Conservation (phyloP, 1,139 yeast species). For the Candida pseudoviswanathii region DNA sequence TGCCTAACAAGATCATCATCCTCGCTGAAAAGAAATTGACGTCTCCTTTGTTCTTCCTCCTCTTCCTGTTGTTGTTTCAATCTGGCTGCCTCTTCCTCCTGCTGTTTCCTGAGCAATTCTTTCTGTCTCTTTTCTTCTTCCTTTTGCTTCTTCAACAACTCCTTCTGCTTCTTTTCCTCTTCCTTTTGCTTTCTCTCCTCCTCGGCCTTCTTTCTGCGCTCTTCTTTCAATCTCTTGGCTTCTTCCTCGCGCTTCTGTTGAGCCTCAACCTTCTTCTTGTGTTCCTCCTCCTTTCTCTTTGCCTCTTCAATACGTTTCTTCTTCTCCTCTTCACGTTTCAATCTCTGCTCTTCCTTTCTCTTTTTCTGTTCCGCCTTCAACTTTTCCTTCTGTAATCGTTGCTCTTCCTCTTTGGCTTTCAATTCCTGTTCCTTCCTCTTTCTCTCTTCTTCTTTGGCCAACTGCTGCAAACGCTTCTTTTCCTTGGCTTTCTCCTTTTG, state of each 20-base stretch:
- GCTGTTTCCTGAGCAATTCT: constrained; percentile 33
- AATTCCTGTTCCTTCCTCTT: constrained; percentile 59
- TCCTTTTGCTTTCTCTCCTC: constrained; percentile 43
- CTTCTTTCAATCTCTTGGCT: constrained; percentile 38
- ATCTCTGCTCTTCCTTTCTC: constrained; percentile 50
- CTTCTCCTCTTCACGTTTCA: constrained; percentile 58
- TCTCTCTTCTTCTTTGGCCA: constrained; percentile 77
- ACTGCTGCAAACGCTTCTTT: constrained; percentile 68
- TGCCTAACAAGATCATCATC: constrained; percentile 15
- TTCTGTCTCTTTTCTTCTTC: constrained; percentile 33
- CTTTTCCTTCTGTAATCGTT: constrained; percentile 36
- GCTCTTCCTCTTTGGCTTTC: constrained; percentile 37
- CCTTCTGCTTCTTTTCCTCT: constrained; percentile 49
- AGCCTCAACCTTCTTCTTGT: constrained; percentile 42
- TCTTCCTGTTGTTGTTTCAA: constrained; percentile 29
- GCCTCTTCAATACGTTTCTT: constrained; percentile 42
- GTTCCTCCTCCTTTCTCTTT: constrained; percentile 50
- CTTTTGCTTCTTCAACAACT: constrained; percentile 40
- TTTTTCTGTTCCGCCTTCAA: constrained; percentile 46
- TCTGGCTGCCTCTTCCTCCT: constrained; percentile 33
- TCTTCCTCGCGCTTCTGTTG: constrained; percentile 56
- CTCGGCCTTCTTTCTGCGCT: constrained; percentile 49
- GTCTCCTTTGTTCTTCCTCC: constrained; percentile 10
- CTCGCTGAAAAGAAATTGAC: neutral
- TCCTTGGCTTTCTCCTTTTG: constrained; percentile 81